Conservation (phyloP, 768 basidiomycete species). For the Lepiota venenata region DNA sequence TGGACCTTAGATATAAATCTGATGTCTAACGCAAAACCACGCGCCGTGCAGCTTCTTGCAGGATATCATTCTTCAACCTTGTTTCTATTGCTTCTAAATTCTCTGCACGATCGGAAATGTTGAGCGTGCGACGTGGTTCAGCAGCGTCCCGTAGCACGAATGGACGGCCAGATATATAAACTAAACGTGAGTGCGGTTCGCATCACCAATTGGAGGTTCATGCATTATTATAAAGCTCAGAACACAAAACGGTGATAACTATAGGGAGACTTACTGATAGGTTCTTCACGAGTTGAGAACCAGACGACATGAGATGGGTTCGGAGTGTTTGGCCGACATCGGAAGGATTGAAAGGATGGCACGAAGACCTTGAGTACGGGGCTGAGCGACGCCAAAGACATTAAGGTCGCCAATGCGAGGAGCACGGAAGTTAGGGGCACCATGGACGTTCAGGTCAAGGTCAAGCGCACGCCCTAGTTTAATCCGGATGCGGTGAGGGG, state of each 20-base stretch:
- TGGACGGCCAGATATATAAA: slow-evolving; percentile 88
- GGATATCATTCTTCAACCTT: slow-evolving; percentile 86
- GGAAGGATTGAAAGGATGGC: slow-evolving; percentile 85
- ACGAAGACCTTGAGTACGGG: slow-evolving; percentile 85
- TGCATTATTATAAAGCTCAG: neutral
- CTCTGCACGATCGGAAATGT: slow-evolving; percentile 88
- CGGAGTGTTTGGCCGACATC: slow-evolving; percentile 61
- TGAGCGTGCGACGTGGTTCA: slow-evolving; percentile 74
- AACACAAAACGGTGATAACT: neutral
- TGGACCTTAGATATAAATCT: slow-evolving; percentile 4
- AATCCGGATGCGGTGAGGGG: neutral
- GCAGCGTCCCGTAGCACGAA: slow-evolving; percentile 90
- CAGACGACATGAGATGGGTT: slow-evolving; percentile 81
- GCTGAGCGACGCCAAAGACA: slow-evolving; percentile 95
- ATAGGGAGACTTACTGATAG: slow-evolving; percentile 59
- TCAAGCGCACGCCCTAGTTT: slow-evolving; percentile 80
- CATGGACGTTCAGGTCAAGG: slow-evolving; percentile 87
- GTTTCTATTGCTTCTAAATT: slow-evolving; percentile 92
- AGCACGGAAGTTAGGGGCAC: slow-evolving; percentile 93
- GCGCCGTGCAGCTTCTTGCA: slow-evolving; percentile 77
- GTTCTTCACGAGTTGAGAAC: slow-evolving; percentile 97
- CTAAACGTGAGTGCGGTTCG: slow-evolving; percentile 29
- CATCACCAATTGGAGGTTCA: neutral
- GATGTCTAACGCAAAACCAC: slow-evolving; percentile 8
- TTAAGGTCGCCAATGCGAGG: slow-evolving; percentile 78